phyloP scores from a whole-genome alignment of 371 early-diverging fungal species.

The Actinomortierella wolfii region DNA sequence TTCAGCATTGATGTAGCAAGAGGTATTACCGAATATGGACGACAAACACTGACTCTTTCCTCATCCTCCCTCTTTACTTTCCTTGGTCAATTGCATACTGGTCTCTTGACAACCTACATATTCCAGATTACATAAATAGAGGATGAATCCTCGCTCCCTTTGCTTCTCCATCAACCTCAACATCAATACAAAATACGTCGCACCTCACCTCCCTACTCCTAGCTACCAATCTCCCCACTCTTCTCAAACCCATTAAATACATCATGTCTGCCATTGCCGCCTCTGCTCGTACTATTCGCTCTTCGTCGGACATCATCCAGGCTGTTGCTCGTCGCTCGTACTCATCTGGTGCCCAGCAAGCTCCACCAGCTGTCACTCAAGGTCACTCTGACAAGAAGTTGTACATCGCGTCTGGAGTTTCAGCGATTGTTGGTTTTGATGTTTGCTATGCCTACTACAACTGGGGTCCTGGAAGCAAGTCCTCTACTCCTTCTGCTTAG shows the following conservation, averaged over 20 bases:
- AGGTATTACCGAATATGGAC: no score
- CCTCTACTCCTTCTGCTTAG: no score
- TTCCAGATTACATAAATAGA: no score
- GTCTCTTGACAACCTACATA: no score
- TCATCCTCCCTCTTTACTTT: no score
- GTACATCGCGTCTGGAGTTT: slow-evolving; percentile 8
- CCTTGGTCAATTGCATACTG: no score
- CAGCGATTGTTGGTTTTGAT: slow-evolving; percentile 15
- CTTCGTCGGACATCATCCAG: slow-evolving; percentile 15
- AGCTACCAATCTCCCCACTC: not conserved
- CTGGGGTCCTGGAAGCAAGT: not conserved
- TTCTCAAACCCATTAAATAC: not conserved
- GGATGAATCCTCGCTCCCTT: no score
- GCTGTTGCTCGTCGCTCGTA: slow-evolving; percentile 17
- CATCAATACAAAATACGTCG: not conserved
- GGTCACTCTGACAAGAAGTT: slow-evolving; percentile 13
- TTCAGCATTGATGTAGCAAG: no score
- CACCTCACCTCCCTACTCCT: not conserved
- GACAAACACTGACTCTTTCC: no score
- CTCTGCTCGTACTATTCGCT: slow-evolving; percentile 6
- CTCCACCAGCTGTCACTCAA: slow-evolving; percentile 1
- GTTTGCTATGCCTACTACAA: slow-evolving; percentile 23
- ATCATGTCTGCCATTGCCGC: slow-evolving; percentile 18
- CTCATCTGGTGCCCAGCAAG: slow-evolving; percentile 8
- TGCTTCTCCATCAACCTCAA: not conserved